A percentile compares a stretch with the other conserved stretches of the same genome.
Evolutionary conservation across 108 stramenopile species (phyloP).

Genomic region (Schizochytrium sp.): DNA sequence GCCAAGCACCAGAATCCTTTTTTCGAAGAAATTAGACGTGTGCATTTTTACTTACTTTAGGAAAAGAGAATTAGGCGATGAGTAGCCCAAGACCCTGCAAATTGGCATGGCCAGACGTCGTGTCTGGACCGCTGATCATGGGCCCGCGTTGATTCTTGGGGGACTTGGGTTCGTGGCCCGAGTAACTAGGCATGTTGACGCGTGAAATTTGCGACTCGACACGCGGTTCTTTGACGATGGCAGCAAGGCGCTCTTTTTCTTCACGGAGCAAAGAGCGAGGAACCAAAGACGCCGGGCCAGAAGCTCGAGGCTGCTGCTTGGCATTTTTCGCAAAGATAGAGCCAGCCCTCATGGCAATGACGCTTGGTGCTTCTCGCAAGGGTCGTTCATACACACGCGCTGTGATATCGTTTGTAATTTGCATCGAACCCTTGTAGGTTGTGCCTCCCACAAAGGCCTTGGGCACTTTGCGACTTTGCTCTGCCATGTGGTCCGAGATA

Average conservation of each 20-base stretch:
- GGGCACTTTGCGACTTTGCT: background rate
- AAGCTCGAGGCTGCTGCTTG: background rate
- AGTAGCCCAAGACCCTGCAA: background rate
- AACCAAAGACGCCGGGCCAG: background rate
- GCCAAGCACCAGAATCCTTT: too few relatives aligned
- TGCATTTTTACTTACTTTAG: too few relatives aligned
- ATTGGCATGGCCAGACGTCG: constrained; percentile 8
- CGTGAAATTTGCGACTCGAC: background rate
- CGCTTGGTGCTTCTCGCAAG: background rate
- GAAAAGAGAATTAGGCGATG: background rate
- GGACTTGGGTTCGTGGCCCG: background rate
- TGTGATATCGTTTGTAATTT: background rate
- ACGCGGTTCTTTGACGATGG: background rate
- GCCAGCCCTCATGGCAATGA: background rate
- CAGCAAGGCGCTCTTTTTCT: background rate
- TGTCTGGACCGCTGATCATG: background rate
- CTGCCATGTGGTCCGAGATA: background rate
- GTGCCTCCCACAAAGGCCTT: background rate
- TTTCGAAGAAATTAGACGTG: too few relatives aligned
- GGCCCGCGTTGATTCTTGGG: background rate
- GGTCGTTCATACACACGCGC: background rate
- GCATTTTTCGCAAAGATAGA: background rate
- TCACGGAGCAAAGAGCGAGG: background rate
- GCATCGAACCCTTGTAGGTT: background rate
- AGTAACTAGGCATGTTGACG: background rate